A percentile compares a stretch with the other conserved stretches of the same genome.
Conservation (phyloP, 106 monocot genomes). For the Dendrobium catenatum region DNA sequence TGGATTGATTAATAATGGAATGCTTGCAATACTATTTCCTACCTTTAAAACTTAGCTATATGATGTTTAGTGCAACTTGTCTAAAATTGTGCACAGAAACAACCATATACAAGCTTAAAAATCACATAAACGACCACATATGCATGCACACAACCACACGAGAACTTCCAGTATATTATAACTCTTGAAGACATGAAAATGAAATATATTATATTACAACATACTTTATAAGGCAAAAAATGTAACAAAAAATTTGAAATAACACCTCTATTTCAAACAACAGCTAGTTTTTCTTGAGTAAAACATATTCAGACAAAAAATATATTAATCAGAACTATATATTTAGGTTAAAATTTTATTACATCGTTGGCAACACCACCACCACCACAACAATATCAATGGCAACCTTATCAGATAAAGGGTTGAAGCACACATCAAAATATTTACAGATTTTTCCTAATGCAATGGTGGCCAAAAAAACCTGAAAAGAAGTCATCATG, state of each 20-base stretch:
- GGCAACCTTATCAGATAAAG: neutral
- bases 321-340: neutral
- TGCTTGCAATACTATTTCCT: neutral
- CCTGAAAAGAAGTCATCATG: neutral
- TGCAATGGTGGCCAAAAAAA: neutral
- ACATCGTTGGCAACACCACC: neutral
- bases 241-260: too few species aligned
- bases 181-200: too few species aligned
- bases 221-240: too few species aligned
- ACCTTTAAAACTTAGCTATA: neutral
- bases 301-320: neutral
- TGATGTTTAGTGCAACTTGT: neutral
- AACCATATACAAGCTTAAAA: neutral
- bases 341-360: neutral
- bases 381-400: too few species aligned
- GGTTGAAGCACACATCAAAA: neutral
- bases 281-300: too few species aligned
- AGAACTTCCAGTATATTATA: too few species aligned
- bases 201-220: too few species aligned
- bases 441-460: neutral
- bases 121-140: neutral
- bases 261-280: too few species aligned
- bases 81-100: neutral
- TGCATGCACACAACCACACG: neutral
- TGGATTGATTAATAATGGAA: neutral